phyloP scores from a whole-genome alignment of 2,329 filamentous ascomycete genomes.

The Phaeosphaeria sp. region DNA sequence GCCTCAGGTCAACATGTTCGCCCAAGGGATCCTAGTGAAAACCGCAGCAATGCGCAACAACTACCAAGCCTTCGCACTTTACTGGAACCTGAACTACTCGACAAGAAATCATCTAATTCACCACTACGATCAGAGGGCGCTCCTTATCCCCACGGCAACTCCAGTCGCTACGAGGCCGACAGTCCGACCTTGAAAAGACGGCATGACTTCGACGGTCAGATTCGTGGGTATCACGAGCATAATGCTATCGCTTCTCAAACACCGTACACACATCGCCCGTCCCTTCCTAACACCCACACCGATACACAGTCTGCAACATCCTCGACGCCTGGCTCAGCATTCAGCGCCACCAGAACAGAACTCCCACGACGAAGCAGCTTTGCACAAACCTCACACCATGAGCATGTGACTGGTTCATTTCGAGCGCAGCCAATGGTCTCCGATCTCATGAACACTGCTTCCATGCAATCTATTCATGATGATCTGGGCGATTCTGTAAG shows the following conservation, averaged over 20 bases:
- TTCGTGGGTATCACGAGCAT: conserved; percentile 32
- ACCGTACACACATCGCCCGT: conserved; percentile 36
- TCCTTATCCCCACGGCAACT: conserved; percentile 22
- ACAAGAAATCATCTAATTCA: conserved; percentile 37
- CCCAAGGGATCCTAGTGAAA: conserved; percentile 31
- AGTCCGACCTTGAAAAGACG: conserved; percentile 46
- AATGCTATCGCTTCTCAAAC: conserved; percentile 37
- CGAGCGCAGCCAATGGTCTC: conserved; percentile 34
- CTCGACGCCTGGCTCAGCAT: conserved; percentile 30
- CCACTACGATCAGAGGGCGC: conserved; percentile 27
- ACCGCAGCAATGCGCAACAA: conserved; percentile 40
- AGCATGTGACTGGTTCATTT: conserved; percentile 24
- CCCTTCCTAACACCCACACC: conserved; percentile 19
- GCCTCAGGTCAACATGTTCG: conserved; percentile 32
- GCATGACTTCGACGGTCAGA: conserved; percentile 41
- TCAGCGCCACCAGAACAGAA: conserved; percentile 26
- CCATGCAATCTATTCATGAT: conserved; percentile 30
- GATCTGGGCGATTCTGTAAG: conserved; percentile 39
- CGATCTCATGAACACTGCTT: conserved; percentile 22
- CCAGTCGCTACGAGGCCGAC: conserved; percentile 37
- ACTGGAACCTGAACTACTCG: conserved; percentile 44
- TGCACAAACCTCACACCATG: conserved; percentile 28
- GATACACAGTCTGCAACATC: conserved; percentile 32
- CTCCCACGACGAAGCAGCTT: conserved; percentile 31
- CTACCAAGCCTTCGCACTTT: conserved; percentile 48